phyloP scores from a whole-genome alignment of 2,329 filamentous ascomycete species.

The Emmonsia crescens region DNA sequence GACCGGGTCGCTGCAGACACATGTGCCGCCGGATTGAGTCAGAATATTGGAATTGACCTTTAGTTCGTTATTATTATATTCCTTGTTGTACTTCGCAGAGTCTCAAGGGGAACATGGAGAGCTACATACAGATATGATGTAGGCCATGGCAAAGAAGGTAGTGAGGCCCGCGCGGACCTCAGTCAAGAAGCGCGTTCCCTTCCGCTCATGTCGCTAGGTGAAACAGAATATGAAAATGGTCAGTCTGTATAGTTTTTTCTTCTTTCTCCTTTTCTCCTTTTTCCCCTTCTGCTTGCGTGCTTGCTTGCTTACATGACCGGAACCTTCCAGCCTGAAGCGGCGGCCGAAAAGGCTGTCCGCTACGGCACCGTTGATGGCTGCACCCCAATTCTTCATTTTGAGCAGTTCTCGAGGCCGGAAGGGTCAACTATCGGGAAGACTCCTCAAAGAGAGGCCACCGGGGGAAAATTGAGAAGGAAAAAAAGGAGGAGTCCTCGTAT shows the following conservation, averaged over 20 bases:
- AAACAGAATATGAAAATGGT: background rate
- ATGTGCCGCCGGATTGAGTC: constrained; percentile 62
- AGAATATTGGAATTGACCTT: constrained; percentile 57
- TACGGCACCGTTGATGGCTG: constrained; percentile 46
- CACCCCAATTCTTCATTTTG: constrained; percentile 30
- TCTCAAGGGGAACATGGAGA: background rate
- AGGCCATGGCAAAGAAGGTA: constrained; percentile 72
- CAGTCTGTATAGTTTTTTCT: background rate
- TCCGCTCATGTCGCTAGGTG: constrained; percentile 55
- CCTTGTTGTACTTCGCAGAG: background rate
- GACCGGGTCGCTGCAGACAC: constrained; percentile 51
- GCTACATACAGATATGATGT: constrained; percentile 58
- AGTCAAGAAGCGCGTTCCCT: constrained; percentile 68
- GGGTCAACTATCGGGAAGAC: background rate
- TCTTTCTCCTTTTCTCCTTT: background rate
- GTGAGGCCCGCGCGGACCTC: constrained; percentile 74
- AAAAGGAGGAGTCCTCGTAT: background rate
- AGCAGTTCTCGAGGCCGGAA: background rate
- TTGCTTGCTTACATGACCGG: constrained; percentile 57
- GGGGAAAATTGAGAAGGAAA: background rate
- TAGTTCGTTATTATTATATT: background rate
- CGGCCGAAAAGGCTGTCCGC: constrained; percentile 56
- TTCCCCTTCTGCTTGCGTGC: background rate
- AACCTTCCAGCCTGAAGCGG: constrained; percentile 72
- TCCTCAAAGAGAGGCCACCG: background rate